Conservation (phyloP, 2,329 filamentous ascomycete species). For the Teratosphaeria zuluensis region DNA sequence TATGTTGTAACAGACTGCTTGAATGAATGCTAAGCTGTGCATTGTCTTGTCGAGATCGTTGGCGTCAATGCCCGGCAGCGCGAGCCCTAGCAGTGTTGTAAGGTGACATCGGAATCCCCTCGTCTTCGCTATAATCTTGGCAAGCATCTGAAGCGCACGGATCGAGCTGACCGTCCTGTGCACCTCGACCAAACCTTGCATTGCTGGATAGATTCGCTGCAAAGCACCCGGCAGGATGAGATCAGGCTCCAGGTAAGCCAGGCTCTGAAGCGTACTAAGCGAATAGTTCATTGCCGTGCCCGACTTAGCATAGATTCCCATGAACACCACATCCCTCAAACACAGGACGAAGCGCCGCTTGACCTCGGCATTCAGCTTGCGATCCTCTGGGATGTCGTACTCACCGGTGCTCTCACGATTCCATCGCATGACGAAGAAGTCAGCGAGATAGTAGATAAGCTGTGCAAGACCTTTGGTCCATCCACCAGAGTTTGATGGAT, state of each 20-base stretch:
- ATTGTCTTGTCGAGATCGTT: slow-evolving; percentile 96
- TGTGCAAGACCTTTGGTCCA: slow-evolving; percentile 90
- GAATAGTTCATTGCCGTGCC: slow-evolving; percentile 85
- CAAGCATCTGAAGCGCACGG: slow-evolving; percentile 82
- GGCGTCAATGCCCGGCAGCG: slow-evolving; percentile 89
- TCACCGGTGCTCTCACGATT: slow-evolving; percentile 91
- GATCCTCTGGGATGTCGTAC: slow-evolving; percentile 71
- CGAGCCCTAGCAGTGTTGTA: slow-evolving; percentile 83
- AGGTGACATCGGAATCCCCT: slow-evolving; percentile 97
- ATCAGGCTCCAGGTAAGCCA: slow-evolving; percentile 84
- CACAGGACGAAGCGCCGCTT: slow-evolving; percentile 84
- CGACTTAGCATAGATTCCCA: slow-evolving; percentile 97
- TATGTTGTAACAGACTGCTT: slow-evolving; percentile 91
- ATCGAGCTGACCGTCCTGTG: slow-evolving; percentile 92
- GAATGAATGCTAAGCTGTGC: slow-evolving; percentile 88
- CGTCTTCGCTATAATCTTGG: slow-evolving; percentile 79
- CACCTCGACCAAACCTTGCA: slow-evolving; percentile 94
- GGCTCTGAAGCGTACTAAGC: slow-evolving; percentile 75
- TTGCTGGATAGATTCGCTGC: slow-evolving; percentile 91
- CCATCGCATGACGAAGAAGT: slow-evolving; percentile 96
- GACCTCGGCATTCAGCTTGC: slow-evolving; percentile 68
- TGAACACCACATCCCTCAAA: slow-evolving; percentile 86
- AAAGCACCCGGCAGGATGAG: slow-evolving; percentile 86
- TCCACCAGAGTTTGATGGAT: slow-evolving; percentile 85
- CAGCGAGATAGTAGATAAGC: slow-evolving; percentile 81